Conservation (phyloP, 179 eudicot genomes). For the Nepenthes alata region DNA sequence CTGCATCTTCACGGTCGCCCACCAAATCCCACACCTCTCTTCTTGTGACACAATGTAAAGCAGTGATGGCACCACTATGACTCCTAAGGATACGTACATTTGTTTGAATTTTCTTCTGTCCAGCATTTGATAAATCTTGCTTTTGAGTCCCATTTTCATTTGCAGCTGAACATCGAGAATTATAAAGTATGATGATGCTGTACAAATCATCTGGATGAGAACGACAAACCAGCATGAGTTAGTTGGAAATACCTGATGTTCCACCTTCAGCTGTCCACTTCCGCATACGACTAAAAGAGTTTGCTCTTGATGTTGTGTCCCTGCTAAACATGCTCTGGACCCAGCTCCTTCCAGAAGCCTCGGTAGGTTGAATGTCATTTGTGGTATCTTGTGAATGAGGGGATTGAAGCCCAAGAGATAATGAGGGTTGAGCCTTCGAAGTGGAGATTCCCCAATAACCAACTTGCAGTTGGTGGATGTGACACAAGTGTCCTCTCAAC, state of each 20-base stretch:
- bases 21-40: constrained; percentile 95
- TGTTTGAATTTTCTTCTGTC: constrained; percentile 65
- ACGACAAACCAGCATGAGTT: background rate
- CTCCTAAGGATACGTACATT: constrained; percentile 71
- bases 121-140: constrained; percentile 39
- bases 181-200: background rate
- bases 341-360: constrained; percentile 88
- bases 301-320: constrained; percentile 38
- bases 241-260: constrained; percentile 20
- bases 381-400: constrained; percentile 56
- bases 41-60: constrained; percentile 78
- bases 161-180: constrained; percentile 23
- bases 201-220: background rate
- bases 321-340: constrained; percentile 93
- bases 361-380: constrained; percentile 47
- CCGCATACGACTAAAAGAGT: constrained; percentile 52
- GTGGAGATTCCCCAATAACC: constrained; percentile 77
- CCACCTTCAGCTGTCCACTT: constrained; percentile 41
- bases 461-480: constrained; percentile 53
- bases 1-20: constrained; percentile 95
- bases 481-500: constrained; percentile 65
- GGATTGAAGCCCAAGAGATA: constrained; percentile 65
- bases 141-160: constrained; percentile 52
- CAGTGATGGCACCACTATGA: constrained; percentile 74
- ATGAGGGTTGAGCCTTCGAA: constrained; percentile 39